Percentiles rank a stretch among this genome's conserved stretches.
Evolutionary conservation across 495 filamentous ascomycete genomes (phyloP).

Genomic region (Pseudevernia furfuracea): DNA sequence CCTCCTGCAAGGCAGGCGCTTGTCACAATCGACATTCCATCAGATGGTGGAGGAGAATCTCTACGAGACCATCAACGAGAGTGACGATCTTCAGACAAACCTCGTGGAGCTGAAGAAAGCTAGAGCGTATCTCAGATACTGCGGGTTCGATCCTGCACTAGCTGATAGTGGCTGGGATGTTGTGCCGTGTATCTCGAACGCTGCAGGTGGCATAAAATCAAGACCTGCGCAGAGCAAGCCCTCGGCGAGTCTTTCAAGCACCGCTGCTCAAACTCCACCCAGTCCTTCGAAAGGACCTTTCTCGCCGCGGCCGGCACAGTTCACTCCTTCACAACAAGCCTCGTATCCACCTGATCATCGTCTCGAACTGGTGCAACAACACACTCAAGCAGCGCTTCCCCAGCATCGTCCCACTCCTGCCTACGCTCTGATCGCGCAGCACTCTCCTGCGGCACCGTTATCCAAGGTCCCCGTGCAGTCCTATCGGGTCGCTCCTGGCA

Average conservation of each 20-base stretch:
- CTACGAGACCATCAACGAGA: not conserved
- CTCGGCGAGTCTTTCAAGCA: not conserved
- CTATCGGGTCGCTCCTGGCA: not conserved
- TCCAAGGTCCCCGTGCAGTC: not conserved
- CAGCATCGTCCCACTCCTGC: not conserved
- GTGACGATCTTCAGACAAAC: not conserved
- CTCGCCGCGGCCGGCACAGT: not conserved
- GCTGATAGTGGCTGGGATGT: not conserved
- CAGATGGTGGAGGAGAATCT: slow-evolving; percentile 7
- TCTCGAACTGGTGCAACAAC: not conserved
- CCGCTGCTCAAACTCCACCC: not conserved
- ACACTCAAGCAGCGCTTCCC: not conserved
- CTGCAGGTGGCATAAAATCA: not conserved
- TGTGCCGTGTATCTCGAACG: not conserved
- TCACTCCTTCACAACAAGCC: not conserved
- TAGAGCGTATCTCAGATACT: slow-evolving; percentile 9
- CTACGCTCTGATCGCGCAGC: not conserved
- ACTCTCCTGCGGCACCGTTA: not conserved
- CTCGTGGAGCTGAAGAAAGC: not conserved
- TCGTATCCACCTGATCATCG: not conserved
- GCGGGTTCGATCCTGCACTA: slow-evolving; percentile 9
- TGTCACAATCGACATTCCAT: slow-evolving; percentile 1
- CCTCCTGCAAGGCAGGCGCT: slow-evolving; percentile 4
- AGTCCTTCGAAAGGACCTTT: not conserved
- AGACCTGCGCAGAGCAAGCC: not conserved